Percentiles rank a stretch among this genome's conserved stretches.
Conservation (phyloP, 2,329 filamentous ascomycete species). For the Botryotinia globosa region DNA sequence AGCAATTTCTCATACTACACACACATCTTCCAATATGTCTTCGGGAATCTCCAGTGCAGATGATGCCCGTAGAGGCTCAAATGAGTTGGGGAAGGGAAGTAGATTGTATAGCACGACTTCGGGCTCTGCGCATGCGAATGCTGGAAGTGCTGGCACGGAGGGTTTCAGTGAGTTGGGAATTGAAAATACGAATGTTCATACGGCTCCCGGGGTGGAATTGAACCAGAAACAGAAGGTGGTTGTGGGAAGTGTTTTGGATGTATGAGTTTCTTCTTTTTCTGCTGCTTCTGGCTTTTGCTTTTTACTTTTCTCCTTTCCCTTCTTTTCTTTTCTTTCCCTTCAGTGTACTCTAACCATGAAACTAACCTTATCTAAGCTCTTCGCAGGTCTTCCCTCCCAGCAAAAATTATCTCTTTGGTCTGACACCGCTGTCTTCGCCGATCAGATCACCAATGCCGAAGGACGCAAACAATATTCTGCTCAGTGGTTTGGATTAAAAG, state of each 20-base stretch:
- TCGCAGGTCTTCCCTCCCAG: conserved; percentile 57
- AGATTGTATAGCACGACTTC: neutral
- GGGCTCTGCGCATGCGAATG: neutral
- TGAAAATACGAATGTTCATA: conserved; percentile 54
- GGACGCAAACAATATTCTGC: conserved; percentile 52
- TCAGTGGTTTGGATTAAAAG: conserved; percentile 57
- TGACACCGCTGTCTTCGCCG: conserved; percentile 55
- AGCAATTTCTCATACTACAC: neutral
- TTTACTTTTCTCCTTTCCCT: neutral
- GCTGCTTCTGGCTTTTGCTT: neutral
- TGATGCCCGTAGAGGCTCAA: neutral
- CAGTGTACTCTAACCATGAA: neutral
- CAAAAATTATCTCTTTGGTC: conserved; percentile 59
- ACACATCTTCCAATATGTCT: neutral
- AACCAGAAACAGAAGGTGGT: conserved; percentile 51
- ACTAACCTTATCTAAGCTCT: conserved; percentile 45
- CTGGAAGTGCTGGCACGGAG: neutral
- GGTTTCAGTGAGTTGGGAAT: conserved; percentile 40
- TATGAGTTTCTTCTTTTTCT: conserved; percentile 25
- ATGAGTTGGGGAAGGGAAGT: neutral
- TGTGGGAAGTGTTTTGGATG: conserved; percentile 57
- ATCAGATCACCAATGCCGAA: conserved; percentile 56
- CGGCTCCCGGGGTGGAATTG: conserved; percentile 50
- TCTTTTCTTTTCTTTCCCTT: too few species aligned
- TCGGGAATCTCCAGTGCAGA: neutral